Evolutionary conservation across 2,329 filamentous ascomycete species (phyloP), one percentile per base, ranked within the genome.

Genomic region (Shiraia bambusicola): DNA sequence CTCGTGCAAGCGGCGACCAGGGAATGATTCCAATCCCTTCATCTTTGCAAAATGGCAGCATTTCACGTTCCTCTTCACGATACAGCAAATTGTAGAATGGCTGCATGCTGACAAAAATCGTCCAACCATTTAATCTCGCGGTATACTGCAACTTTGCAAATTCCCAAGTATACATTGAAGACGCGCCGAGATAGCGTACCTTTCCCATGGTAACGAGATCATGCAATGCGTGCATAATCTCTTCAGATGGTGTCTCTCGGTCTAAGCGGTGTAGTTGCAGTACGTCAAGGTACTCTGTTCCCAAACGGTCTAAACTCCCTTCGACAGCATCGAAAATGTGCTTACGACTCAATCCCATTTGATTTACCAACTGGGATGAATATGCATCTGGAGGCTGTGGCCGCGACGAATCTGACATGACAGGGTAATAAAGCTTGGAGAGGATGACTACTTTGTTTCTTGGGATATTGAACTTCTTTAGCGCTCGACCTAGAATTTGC

Each of bases 41-140:
- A 13, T 31, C 34, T 4, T 45, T 34, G 32, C 56, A 59, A 38
- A 44, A 58, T 3, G 42, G 40, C 7, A 50, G 45, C 60, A 64
- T 62, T 37, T 63, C 60, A 10, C 59, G 45, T 63, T 76, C 72
- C 52, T 76, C 73, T 39, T 76, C 73, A 13, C 54, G 68, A 48
- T 63, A 64, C n/a, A 72, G 58, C 8, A 63, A 37, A 50, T 72
- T 74, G 54, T 74, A 65, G 55, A 67, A 70, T 47, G 67, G 68
- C 36, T 74, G 71, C 71, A 74, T 74, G 37, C 56, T 63, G 46
- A 70, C 69, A 50, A 74, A 73, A 19, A 61, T 52, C 50, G 71
- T 68, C 71, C 71, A 73, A 45, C 63, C 65, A 37, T 73, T 63
- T 37, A 52, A 52, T 26, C 58, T 54, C 31, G 71, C 72, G 36